A percentile compares a stretch with the other conserved stretches of the same genome.
Conservation (phyloP, 2,329 filamentous ascomycete species). For the Exophiala sp. region DNA sequence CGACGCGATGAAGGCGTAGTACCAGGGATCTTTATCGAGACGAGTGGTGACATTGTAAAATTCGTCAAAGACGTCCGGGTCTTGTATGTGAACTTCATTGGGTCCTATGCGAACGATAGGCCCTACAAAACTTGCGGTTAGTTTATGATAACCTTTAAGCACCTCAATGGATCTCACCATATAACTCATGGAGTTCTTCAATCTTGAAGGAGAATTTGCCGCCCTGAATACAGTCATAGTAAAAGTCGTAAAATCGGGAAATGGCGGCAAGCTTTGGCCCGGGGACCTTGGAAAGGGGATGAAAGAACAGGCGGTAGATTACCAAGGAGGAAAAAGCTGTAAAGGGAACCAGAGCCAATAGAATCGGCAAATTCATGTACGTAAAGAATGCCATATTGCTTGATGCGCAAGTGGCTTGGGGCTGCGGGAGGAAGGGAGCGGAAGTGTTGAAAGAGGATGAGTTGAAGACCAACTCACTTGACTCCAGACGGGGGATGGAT, state of each 20-base stretch:
- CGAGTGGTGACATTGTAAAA: slow-evolving; percentile 24
- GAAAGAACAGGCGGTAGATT: slow-evolving; percentile 24
- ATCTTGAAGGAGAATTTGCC: slow-evolving; percentile 38
- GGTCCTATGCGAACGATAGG: slow-evolving; percentile 27
- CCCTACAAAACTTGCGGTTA: slow-evolving; percentile 32
- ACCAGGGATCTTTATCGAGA: slow-evolving; percentile 25
- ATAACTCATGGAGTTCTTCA: slow-evolving; percentile 35
- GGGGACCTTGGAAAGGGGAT: slow-evolving; percentile 23
- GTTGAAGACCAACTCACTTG: no score
- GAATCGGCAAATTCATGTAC: slow-evolving; percentile 5
- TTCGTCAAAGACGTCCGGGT: slow-evolving; percentile 27
- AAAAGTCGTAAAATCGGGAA: slow-evolving; percentile 37
- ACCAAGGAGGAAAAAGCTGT: slow-evolving; percentile 25
- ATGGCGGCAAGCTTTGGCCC: slow-evolving; percentile 24
- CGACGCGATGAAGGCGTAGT: slow-evolving; percentile 25
- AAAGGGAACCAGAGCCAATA: slow-evolving; percentile 12
- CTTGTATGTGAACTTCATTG: slow-evolving; percentile 26
- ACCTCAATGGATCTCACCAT: slow-evolving; percentile 28
- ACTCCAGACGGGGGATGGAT: no score
- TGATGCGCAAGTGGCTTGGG: not conserved
- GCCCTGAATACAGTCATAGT: slow-evolving; percentile 30
- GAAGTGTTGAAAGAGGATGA: no score
- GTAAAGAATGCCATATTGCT: slow-evolving; percentile 10
- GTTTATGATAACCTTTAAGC: no score
- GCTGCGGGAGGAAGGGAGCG: not conserved